Base-by-base conservation (phyloP, 2,329 filamentous ascomycete genomes). In the Fusarium sp. region DNA sequence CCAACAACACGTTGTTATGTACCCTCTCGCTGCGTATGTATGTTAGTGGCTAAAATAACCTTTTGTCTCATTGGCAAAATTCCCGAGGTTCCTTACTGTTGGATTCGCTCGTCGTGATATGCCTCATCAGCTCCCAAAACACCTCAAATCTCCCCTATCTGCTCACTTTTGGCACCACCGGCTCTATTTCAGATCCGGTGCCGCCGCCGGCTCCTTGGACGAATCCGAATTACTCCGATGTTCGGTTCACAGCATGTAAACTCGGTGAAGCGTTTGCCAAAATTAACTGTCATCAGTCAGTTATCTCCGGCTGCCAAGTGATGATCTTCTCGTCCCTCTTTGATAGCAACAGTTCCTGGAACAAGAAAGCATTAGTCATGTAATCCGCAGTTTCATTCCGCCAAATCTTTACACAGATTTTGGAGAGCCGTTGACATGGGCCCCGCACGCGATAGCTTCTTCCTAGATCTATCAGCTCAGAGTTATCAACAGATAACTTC, bases 11-110 rank as follows among this genome's bases (percentile, higher is more conserved):
- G 57, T 55, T 44, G 24, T 59, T 28, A 48, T 15, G 45, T 31
- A 24, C 20, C 44, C 31, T 66, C 44, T 41, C 47, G 39, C 49
- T 63, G 52, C 51, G 60, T 45, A 36, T 31, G 36, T 33, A 33
- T 31, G 44, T 41, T 49, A 54, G 71, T 73, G 66, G 74, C 74
- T 77, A 77, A 76, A 76, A 73, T 70, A 75, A 66, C 69, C 73
- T 77, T 77, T 75, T 44, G 47, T 58, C 66, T 58, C 49, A 73
- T 73, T 73, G 70, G 70, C 58, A 72, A 72, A 70, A 55, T 45
- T 28, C 45, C 66, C 45, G 54, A 63, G 45, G 45, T 65, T 57
- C 58, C 58, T 47, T 52, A 44, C 41, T 52, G 45, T 70, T 65
- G 67, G 66, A 52, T 65, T 65, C 38, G 60, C 42, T 63, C 35